Evolutionary conservation across 2,329 filamentous ascomycete species (phyloP).

Genomic region (Penicillium sp.): DNA sequence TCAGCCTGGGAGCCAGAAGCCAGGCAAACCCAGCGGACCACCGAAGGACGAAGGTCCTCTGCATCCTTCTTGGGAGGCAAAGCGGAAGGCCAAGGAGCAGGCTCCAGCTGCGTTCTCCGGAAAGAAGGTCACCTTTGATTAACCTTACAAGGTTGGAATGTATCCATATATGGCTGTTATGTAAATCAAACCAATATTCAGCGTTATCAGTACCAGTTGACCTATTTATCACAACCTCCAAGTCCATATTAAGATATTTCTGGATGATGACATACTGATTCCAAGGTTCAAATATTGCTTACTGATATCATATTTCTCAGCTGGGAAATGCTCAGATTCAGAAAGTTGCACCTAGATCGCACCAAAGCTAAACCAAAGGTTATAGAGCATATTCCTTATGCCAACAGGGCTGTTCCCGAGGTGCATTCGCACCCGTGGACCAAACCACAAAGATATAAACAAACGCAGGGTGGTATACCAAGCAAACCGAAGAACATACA

Average conservation of each 20-base stretch:
- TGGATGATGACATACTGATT: no score
- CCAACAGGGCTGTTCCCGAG: no score
- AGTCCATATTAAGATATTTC: no score
- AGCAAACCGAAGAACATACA: conserved; percentile 10
- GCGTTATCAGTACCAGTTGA: no score
- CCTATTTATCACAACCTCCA: no score
- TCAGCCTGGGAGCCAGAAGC: conserved; percentile 20
- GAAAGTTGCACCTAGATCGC: no score
- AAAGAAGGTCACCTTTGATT: conserved; percentile 67
- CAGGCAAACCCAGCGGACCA: conserved; percentile 25
- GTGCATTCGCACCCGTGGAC: no score
- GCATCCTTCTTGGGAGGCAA: conserved; percentile 68
- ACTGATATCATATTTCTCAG: no score
- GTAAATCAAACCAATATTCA: conserved; percentile 3
- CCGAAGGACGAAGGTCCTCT: conserved; percentile 53
- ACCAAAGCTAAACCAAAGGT: no score
- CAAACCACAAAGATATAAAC: background rate
- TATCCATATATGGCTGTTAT: background rate
- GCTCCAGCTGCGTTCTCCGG: conserved; percentile 55
- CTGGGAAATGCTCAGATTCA: no score
- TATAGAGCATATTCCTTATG: background rate
- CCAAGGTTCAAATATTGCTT: no score
- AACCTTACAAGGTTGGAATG: conserved; percentile 5
- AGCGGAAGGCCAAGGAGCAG: conserved; percentile 59
- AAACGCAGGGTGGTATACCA: conserved; percentile 22